Conservation (phyloP, 169 alveolate genomes). For the Plasmodium inui region DNA sequence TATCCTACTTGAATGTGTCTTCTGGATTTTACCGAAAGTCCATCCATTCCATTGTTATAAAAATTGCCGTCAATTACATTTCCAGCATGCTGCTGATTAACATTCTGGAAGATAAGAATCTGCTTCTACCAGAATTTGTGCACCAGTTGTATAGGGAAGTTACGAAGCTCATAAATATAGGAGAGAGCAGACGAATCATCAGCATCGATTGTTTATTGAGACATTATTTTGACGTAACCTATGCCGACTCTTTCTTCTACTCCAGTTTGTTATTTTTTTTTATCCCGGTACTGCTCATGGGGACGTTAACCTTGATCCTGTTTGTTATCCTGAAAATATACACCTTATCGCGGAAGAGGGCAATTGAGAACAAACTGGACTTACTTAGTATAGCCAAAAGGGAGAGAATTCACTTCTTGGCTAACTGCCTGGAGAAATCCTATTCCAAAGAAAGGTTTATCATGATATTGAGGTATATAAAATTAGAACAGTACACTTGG, state of each 20-base stretch:
- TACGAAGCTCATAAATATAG: constrained; percentile 41
- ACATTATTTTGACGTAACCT: constrained; percentile 76
- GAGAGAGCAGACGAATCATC: constrained; percentile 58
- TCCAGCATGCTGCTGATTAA: constrained; percentile 85
- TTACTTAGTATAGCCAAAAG: constrained; percentile 77
- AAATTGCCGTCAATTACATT: constrained; percentile 87
- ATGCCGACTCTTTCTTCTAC: constrained; percentile 86
- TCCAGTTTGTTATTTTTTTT: constrained; percentile 81
- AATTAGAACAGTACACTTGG: constrained; percentile 80
- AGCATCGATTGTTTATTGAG: constrained; percentile 87
- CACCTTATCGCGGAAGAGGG: constrained; percentile 20
- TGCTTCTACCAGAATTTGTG: constrained; percentile 78
- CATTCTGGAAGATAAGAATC: constrained; percentile 80
- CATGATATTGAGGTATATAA: constrained; percentile 87
- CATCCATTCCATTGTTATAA: constrained; percentile 89
- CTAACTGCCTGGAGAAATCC: constrained; percentile 77
- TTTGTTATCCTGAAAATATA: constrained; percentile 77
- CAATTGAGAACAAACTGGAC: constrained; percentile 74
- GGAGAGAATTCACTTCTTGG: constrained; percentile 77
- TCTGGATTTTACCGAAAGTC: constrained; percentile 90
- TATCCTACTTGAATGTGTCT: constrained; percentile 88
- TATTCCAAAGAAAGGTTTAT: constrained; percentile 85
- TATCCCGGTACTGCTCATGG: constrained; percentile 81
- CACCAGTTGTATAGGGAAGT: constrained; percentile 33
- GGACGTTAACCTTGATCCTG: constrained; percentile 80